Evolutionary conservation across 1,284 basidiomycete species (phyloP).

Genomic region (Apiotrichum porosum): DNA sequence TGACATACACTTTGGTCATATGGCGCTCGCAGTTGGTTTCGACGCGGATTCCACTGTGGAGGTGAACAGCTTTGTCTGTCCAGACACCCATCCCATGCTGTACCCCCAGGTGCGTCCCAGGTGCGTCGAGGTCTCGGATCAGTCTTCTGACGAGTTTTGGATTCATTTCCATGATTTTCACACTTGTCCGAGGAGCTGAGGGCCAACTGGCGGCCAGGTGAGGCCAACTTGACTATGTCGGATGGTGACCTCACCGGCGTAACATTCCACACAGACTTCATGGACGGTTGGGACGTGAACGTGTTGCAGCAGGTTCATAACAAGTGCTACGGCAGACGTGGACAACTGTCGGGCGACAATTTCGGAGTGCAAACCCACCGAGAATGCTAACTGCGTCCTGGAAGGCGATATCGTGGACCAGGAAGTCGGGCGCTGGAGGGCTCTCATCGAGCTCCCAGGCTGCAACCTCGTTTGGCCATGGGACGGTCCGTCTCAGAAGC

Average conservation of each 20-base stretch:
- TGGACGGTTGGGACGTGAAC: conserved; percentile 45
- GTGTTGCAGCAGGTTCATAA: conserved; percentile 43
- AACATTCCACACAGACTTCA: conserved; percentile 48
- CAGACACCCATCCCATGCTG: conserved; percentile 35
- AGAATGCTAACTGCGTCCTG: conserved; percentile 8
- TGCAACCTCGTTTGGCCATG: conserved; percentile 14
- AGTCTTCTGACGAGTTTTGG: no score
- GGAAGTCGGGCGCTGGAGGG: conserved; percentile 6
- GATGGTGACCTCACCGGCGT: conserved; percentile 48
- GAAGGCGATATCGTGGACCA: conserved; percentile 12
- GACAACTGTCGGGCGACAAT: no score
- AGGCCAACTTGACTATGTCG: conserved; percentile 14
- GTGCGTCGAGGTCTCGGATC: no score
- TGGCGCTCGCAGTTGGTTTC: no score
- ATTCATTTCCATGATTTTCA: conserved; percentile 48
- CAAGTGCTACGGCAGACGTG: conserved; percentile 34
- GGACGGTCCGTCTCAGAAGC: no score
- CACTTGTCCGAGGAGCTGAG: neutral
- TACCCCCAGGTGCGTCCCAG: conserved; percentile 32
- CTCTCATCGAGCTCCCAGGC: conserved; percentile 8
- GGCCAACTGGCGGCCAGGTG: neutral
- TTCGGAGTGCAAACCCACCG: neutral
- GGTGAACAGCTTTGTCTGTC: no score
- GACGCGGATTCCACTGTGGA: no score
- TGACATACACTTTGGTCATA: no score